phyloP scores from a whole-genome alignment of 352 stramenopile genomes.

The Globisporangium paroecandrum region DNA sequence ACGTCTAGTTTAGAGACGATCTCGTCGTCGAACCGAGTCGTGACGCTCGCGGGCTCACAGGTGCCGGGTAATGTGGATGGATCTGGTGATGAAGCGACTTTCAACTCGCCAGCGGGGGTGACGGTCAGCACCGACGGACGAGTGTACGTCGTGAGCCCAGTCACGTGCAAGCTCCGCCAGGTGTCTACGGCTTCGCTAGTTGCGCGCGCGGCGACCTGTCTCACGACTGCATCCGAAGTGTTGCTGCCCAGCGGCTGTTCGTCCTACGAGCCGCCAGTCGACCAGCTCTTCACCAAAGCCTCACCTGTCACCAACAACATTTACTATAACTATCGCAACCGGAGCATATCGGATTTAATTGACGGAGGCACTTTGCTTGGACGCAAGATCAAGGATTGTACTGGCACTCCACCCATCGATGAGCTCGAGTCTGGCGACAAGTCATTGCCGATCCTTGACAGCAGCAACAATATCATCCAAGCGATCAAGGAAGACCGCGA shows the following conservation, averaged over 20 bases:
- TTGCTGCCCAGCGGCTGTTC: conserved; percentile 91
- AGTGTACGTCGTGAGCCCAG: conserved; percentile 90
- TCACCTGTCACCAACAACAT: conserved; percentile 88
- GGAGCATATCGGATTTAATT: conserved; percentile 35
- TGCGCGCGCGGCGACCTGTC: conserved; percentile 66
- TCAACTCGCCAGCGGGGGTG: conserved; percentile 87
- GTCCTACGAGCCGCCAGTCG: conserved; percentile 92
- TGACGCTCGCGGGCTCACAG: conserved; percentile 88
- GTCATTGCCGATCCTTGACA: conserved; percentile 33
- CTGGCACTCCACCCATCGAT: conserved; percentile 86
- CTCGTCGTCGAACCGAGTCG: conserved; percentile 67
- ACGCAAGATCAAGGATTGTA: conserved; percentile 88
- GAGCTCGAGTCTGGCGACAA: conserved; percentile 68
- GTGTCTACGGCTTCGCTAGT: conserved; percentile 72
- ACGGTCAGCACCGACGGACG: conserved; percentile 84
- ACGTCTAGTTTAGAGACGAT: conserved; percentile 67
- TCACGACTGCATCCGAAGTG: conserved; percentile 76
- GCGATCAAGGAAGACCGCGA: conserved; percentile 82
- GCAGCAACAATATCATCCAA: conserved; percentile 17
- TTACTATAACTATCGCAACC: conserved; percentile 89
- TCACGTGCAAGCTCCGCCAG: conserved; percentile 86
- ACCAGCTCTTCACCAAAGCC: conserved; percentile 78
- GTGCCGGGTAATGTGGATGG: conserved; percentile 77
- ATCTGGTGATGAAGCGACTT: conserved; percentile 79
- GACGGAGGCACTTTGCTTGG: conserved; percentile 45